A percentile compares a stretch with the other conserved stretches of the same genome.
Evolutionary conservation across 2,329 filamentous ascomycete species (phyloP).

Genomic region (Colletotrichum somersetense): DNA sequence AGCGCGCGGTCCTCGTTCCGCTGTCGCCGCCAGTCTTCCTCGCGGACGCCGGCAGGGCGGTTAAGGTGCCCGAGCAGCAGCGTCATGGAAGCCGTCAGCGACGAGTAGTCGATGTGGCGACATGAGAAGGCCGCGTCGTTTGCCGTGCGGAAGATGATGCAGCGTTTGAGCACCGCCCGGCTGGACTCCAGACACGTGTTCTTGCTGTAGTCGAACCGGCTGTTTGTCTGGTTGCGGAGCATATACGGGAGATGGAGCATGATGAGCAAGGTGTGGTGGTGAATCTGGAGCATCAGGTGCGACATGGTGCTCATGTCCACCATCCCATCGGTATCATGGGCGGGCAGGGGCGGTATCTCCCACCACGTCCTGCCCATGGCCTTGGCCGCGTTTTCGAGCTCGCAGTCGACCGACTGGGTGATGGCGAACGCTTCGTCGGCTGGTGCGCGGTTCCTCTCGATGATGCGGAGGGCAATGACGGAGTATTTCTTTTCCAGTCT

Average conservation of each 20-base stretch:
- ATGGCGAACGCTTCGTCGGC: slow-evolving; percentile 54
- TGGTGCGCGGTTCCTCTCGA: slow-evolving; percentile 59
- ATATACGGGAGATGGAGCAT: slow-evolving; percentile 69
- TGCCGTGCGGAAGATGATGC: slow-evolving; percentile 59
- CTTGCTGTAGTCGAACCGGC: slow-evolving; percentile 62
- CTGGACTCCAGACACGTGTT: slow-evolving; percentile 63
- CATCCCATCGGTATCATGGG: slow-evolving; percentile 32
- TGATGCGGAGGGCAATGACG: slow-evolving; percentile 58
- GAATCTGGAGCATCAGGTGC: slow-evolving; percentile 61
- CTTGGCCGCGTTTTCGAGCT: slow-evolving; percentile 59
- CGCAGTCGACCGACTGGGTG: slow-evolving; percentile 60
- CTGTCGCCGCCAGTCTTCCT: slow-evolving; percentile 44
- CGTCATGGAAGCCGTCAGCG: slow-evolving; percentile 64
- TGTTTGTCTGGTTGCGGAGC: slow-evolving; percentile 55
- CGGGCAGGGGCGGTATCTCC: slow-evolving; percentile 51
- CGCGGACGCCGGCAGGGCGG: slow-evolving; percentile 18
- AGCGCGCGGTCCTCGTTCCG: slow-evolving; percentile 54
- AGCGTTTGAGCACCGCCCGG: slow-evolving; percentile 63
- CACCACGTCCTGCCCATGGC: slow-evolving; percentile 63
- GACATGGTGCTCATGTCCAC: slow-evolving; percentile 44
- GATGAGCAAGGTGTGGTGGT: slow-evolving; percentile 64
- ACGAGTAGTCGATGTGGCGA: slow-evolving; percentile 65
- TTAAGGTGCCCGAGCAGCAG: slow-evolving; percentile 65
- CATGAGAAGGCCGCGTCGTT: slow-evolving; percentile 56
- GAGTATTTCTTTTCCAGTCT: slow-evolving; percentile 60